A percentile compares a stretch with the other conserved stretches of the same genome.
Conservation (phyloP, 176 grass and related monocot genomes). For the Urochloa ruziziensis region DNA sequence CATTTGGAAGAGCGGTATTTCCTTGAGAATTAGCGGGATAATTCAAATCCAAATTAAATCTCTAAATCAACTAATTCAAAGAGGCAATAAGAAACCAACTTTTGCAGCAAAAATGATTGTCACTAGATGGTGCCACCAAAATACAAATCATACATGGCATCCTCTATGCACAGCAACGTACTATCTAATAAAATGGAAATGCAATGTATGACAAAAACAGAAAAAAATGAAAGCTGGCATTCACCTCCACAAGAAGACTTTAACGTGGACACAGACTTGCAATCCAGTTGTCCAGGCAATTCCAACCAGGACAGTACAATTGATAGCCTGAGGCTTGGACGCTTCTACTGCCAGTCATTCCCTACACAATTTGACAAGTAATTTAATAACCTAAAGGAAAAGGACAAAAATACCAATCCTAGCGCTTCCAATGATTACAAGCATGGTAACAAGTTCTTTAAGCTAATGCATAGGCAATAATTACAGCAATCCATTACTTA, state of each 20-base stretch:
- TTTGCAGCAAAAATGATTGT: neutral
- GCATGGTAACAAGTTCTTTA: neutral
- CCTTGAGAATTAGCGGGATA: neutral
- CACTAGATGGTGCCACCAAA: neutral
- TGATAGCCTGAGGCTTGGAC: constrained; percentile 21
- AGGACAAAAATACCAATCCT: neutral
- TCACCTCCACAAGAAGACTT: constrained; percentile 28
- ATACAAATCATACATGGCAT: neutral
- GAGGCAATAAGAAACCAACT: neutral
- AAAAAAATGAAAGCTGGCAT: neutral
- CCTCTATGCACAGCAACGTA: neutral
- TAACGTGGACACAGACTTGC: constrained; percentile 26
- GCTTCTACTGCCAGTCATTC: constrained; percentile 30
- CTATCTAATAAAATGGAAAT: constrained; percentile 9
- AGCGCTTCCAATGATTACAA: neutral
- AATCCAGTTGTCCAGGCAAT: constrained; percentile 31
- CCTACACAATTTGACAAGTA: constrained; percentile 22
- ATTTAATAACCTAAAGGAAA: constrained; percentile 12
- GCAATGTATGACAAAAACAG: neutral
- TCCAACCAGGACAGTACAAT: constrained; percentile 13
- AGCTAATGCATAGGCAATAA: neutral
- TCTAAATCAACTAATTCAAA: neutral
- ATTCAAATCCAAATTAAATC: neutral
- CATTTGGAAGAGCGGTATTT: neutral
- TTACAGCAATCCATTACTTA: neutral